Conservation (phyloP, 2,329 filamentous ascomycete species). For the Polytolypa hystricis region DNA sequence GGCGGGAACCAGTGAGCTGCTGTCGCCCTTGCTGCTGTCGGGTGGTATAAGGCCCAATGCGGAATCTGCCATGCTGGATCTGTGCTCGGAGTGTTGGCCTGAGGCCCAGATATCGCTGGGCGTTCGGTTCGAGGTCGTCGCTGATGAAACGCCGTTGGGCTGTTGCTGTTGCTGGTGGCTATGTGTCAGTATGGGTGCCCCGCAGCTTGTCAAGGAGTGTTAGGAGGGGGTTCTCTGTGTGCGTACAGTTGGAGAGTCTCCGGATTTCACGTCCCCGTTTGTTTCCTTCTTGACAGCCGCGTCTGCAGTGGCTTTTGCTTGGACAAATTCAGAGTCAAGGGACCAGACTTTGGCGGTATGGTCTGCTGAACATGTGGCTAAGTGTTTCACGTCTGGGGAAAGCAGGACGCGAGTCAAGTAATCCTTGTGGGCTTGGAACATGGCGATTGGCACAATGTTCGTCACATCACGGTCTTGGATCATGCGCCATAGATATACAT, state of each 20-base stretch:
- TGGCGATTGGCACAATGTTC: conserved; percentile 72
- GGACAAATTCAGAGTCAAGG: conserved; percentile 55
- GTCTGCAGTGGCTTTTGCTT: conserved; percentile 25
- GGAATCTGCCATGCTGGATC: too few species aligned
- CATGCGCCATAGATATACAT: conserved; percentile 95
- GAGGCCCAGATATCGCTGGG: neutral
- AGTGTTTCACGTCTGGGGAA: conserved; percentile 85
- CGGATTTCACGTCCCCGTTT: too few species aligned
- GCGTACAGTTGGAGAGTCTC: too few species aligned
- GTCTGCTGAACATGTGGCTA: conserved; percentile 87
- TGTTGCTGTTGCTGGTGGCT: neutral
- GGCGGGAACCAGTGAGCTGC: conserved; percentile 18
- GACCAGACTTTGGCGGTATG: conserved; percentile 96
- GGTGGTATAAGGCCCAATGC: too few species aligned
- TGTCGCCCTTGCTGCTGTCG: too few species aligned
- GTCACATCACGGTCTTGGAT: conserved; percentile 73
- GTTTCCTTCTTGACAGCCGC: too few species aligned
- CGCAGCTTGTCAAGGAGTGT: too few species aligned
- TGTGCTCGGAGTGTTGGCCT: neutral
- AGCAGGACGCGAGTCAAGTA: conserved; percentile 88
- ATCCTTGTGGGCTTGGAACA: conserved; percentile 81
- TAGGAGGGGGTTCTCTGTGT: too few species aligned
- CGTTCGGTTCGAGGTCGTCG: neutral
- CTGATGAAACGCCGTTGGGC: neutral
- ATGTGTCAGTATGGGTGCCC: too few species aligned